Percentiles rank a stretch among this genome's conserved stretches.
These are phyloP conservation scores for Poterioochromonas sp. DNA, from an alignment of 352 stramenopile species.

Conservation along the genomic window DNA sequence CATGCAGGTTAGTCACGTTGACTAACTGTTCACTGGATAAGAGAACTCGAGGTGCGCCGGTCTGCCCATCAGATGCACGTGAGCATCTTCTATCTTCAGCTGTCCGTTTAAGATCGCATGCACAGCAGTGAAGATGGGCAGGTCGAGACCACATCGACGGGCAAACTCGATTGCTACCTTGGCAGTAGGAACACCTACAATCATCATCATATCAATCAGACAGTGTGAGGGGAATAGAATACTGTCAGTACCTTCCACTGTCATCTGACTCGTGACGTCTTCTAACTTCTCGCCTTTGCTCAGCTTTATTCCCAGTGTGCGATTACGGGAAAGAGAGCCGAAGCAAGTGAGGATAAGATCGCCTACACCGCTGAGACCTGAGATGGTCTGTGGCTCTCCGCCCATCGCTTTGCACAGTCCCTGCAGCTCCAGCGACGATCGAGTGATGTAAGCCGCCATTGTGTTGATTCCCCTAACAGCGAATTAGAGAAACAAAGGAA, in stretches of 20 bases:
- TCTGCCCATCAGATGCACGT: constrained; percentile 19
- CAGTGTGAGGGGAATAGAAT: background rate
- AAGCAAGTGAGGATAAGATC: constrained; percentile 88
- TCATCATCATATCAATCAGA: background rate
- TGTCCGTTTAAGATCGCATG: constrained; percentile 62
- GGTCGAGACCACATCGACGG: constrained; percentile 70
- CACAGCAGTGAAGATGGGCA: constrained; percentile 75
- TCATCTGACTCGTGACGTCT: constrained; percentile 74
- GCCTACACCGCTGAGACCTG: constrained; percentile 65
- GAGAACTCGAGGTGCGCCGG: background rate
- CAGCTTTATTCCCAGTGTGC: constrained; percentile 70
- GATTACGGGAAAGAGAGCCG: constrained; percentile 78
- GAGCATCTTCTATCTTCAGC: constrained; percentile 14
- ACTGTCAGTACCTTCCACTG: constrained; percentile 56
- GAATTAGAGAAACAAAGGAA: background rate
- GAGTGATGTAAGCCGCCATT: constrained; percentile 76
- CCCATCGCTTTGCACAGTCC: constrained; percentile 81
- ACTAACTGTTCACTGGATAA: no score
- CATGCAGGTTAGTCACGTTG: no score
- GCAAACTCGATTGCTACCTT: constrained; percentile 78
- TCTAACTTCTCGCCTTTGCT: constrained; percentile 65
- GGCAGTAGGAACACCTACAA: constrained; percentile 65
- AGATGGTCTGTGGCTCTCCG: constrained; percentile 77
- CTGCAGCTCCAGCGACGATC: constrained; percentile 73
- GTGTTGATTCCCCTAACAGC: constrained; percentile 70